Base-by-base conservation (phyloP, 2,329 filamentous ascomycete genomes). In the Fusarium torulosum region DNA sequence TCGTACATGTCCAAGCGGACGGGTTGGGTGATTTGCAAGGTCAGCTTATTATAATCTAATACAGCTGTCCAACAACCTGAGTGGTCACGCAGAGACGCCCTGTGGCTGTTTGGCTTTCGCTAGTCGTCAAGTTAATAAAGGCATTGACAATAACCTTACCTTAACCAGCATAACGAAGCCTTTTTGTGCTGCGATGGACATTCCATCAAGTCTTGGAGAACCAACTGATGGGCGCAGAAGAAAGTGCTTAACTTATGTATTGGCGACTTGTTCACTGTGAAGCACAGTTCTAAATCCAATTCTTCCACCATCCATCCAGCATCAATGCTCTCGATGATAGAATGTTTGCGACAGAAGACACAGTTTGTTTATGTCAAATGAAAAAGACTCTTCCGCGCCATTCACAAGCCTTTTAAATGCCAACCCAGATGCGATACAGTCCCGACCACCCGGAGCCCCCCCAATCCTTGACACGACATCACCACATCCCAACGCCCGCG, bases 81-180 rank as follows among this genome's bases (percentile, higher is more conserved):
- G 38, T 68, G 55, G 65, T 52, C 25, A 37, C 15, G 23, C 33
- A 42, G 21, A 55, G 33, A 37, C 50, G 29, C 56, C 57, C 38
- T 40, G 65, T 58, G 51, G 44, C 52, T 56, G 37, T 49, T 45
- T 62, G 52, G 51, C 47, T 66, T 69, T 69, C 23, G 51, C 42
- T 62, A 62, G 60, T 53, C 27, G 40, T 51, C 40, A 25, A 31
- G 37, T 46, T 47, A n/a, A 40, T 40, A 14, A 21, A 27, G 19
- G 35, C 1, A 19, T 19, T 37, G 17, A 5, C 35, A n/a, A 17
- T 19, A 37, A 37, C 17, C 17, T 37, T 37, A 17, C 35, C n/a
- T 4, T 10, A n/a, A 35, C 31, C 7, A 35, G 17, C 33, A n/a
- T 8, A 15, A 35, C 15, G 17, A 35, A 29, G 11, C 27, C 15